Conservation (phyloP, 768 basidiomycete species). For the Podaxis sp. region DNA sequence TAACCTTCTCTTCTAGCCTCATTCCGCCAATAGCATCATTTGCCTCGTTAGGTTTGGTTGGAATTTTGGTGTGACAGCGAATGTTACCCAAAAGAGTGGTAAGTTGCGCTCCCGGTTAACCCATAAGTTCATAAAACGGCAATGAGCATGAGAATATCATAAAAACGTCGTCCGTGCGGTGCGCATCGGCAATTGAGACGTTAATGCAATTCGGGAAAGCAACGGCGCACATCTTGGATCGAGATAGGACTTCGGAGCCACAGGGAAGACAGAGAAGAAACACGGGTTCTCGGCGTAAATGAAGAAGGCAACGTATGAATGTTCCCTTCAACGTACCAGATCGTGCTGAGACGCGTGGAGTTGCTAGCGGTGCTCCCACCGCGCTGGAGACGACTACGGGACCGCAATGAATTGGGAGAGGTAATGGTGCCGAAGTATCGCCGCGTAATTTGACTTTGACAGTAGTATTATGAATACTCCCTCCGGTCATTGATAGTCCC, state of each 20-base stretch:
- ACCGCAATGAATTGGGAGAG: too few relatives aligned
- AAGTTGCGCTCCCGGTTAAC: neutral
- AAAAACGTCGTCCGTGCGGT: slow-evolving; percentile 3
- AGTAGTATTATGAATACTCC: neutral
- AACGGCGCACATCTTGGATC: neutral
- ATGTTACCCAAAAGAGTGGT: neutral
- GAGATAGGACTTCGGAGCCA: slow-evolving; percentile 11
- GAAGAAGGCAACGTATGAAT: neutral
- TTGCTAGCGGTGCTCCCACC: neutral
- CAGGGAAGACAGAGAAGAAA: neutral
- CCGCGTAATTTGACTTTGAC: neutral
- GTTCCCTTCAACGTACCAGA: neutral
- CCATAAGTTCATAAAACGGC: neutral
- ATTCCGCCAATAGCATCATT: neutral
- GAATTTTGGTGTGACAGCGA: slow-evolving; percentile 1
- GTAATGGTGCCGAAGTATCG: neutral
- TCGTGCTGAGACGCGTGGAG: neutral
- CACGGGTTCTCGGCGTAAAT: neutral
- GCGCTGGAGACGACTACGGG: neutral
- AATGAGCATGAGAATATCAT: slow-evolving; percentile 7
- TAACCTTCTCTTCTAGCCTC: slow-evolving; percentile 13
- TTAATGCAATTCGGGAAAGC: neutral
- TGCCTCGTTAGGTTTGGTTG: slow-evolving; percentile 6
- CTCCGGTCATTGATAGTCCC: neutral
- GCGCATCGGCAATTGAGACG: neutral